Conservation (phyloP, 108 stramenopile genomes). For the Skeletonema costatum region DNA sequence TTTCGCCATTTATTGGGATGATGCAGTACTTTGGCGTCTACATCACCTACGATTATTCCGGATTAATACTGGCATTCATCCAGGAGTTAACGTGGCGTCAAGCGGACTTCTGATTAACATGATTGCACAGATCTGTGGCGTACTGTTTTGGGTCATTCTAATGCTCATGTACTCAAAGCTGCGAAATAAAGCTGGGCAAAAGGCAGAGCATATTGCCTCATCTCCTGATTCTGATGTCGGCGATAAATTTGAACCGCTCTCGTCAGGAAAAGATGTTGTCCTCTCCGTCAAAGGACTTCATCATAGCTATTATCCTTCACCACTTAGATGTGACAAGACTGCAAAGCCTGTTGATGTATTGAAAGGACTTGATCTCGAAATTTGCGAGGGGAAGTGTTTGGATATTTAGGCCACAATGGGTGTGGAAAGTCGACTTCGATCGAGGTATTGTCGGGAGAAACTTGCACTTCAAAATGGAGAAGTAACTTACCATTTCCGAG, state of each 20-base stretch:
- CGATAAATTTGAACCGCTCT: slow-evolving; percentile 37
- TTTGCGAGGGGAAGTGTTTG: slow-evolving; percentile 64
- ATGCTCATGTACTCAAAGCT: background rate
- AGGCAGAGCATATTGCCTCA: no score
- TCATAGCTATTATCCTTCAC: slow-evolving; percentile 16
- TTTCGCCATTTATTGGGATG: slow-evolving; percentile 37
- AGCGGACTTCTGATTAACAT: slow-evolving; percentile 30
- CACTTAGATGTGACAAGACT: background rate
- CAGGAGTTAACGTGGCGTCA: slow-evolving; percentile 8
- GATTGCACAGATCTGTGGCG: slow-evolving; percentile 25
- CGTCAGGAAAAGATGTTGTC: slow-evolving; percentile 24
- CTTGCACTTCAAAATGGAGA: slow-evolving; percentile 9
- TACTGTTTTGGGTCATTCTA: slow-evolving; percentile 7
- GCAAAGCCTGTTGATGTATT: slow-evolving; percentile 39
- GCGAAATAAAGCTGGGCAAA: no score
- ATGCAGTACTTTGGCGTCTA: slow-evolving; percentile 40
- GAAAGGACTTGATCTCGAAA: slow-evolving; percentile 43
- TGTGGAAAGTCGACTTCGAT: slow-evolving; percentile 47
- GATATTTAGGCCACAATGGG: slow-evolving; percentile 69
- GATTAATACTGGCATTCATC: slow-evolving; percentile 26
- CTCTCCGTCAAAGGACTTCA: slow-evolving; percentile 23
- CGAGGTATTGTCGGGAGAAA: slow-evolving; percentile 31
- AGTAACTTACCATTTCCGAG: slow-evolving; percentile 26
- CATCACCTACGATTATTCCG: slow-evolving; percentile 30
- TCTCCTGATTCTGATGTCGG: background rate